phyloP scores from a whole-genome alignment of 176 grass and related monocot genomes.

The Elymus sibiricus region DNA sequence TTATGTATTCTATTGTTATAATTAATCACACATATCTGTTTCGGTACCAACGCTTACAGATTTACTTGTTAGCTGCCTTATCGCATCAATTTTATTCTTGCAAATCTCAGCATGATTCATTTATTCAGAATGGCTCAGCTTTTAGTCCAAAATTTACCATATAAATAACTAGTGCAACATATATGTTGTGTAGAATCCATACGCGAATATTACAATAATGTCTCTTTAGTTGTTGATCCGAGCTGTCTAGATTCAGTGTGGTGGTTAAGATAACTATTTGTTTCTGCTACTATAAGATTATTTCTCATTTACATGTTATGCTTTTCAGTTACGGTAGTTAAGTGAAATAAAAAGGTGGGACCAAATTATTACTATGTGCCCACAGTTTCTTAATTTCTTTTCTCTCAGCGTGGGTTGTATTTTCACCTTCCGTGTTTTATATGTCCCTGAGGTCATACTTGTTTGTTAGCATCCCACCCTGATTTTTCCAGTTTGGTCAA shows the following conservation, averaged over 20 bases:
- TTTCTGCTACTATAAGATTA: neutral
- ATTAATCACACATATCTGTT: slow-evolving; percentile 10
- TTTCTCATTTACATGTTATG: neutral
- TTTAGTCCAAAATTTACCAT: neutral
- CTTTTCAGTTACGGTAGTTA: neutral
- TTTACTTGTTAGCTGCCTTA: neutral
- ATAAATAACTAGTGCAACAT: neutral
- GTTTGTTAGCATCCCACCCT: neutral
- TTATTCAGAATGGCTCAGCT: neutral
- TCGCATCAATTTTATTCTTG: neutral
- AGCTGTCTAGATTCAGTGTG: neutral
- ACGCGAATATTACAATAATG: neutral
- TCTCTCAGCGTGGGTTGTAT: neutral
- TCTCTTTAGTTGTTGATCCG: neutral
- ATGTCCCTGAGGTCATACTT: neutral
- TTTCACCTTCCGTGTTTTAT: neutral
- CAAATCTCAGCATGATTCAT: neutral
- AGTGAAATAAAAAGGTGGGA: neutral
- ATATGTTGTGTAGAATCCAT: neutral
- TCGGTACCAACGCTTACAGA: neutral
- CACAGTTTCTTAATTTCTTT: neutral
- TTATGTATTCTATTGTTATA: neutral
- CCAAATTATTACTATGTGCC: neutral
- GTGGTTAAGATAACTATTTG: neutral
- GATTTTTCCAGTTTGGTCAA: neutral